Base-by-base conservation (phyloP, 2,329 filamentous ascomycete genomes). In the Atkinsonella hypoxylon region DNA sequence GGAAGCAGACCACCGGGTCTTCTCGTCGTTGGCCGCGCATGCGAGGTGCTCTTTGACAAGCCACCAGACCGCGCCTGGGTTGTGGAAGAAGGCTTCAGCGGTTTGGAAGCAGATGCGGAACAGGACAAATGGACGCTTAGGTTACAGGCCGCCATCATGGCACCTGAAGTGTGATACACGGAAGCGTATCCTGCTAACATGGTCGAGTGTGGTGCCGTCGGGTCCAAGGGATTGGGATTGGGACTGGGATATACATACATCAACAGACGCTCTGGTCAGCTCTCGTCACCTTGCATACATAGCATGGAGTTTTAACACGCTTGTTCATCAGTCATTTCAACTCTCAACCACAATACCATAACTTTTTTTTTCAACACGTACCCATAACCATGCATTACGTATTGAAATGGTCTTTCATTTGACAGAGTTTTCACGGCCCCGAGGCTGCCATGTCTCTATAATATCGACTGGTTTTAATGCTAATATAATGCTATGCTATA, bases 1-100 rank as follows among this genome's bases (percentile, higher is more conserved):
- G 93, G 93, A 0, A 93, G 86, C 57, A 74, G 91, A 36, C 93
- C 93, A 13, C 93, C 93, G 0, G 93, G 93, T 0, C 65, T 98
- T 53, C 69, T 98, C 31, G 88, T 97, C 0, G 83, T 95, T 0
- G 93, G 93, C 0, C 73, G 77, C 44, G 87, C 89, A 3, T 98
- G 93, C 59, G 84, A 88, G 61, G 87, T 89, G 5, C 66, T 97
- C 52, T 77, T 83, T 55, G 70, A 74, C 20, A 69, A 71, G 17
- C 73, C 77, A 36, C 70, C 69, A 51, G 77, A 75, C 2, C 75
- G 81, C 59, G 80, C 81, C 51, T 96, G 91, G 91, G 70, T 76
- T 0, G 87, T 95, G 0, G 89, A 96, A 64, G 90, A 96, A 45
- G 90, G 89, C 0, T 95, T 95, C 61, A 75, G 76, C 55, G 86